Percentiles rank a stretch among this genome's conserved stretches.
phyloP scores from a whole-genome alignment of 1,284 basidiomycete species.

The Neotropicomus parvogracilis region DNA sequence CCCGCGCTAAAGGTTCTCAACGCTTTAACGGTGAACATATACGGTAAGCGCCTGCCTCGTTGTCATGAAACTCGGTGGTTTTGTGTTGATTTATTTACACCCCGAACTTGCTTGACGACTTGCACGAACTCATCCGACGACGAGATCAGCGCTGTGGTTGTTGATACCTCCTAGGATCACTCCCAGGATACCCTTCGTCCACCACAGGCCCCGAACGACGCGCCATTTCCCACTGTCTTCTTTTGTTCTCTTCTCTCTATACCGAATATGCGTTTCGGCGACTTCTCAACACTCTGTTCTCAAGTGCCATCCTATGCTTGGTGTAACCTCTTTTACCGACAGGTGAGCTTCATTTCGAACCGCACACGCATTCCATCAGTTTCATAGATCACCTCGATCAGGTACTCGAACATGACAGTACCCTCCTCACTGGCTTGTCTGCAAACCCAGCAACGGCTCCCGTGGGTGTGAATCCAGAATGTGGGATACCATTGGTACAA shows the following conservation, averaged over 20 bases:
- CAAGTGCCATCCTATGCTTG: conserved; percentile 62
- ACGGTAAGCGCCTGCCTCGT: conserved; percentile 24
- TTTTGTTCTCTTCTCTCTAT: background rate
- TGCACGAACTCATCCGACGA: conserved; percentile 21
- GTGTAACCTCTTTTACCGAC: conserved; percentile 70
- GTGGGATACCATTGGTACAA: conserved; percentile 49
- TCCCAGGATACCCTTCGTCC: conserved; percentile 14
- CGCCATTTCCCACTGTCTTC: background rate
- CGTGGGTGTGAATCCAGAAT: conserved; percentile 55
- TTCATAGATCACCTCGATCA: conserved; percentile 14
- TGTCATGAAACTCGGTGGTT: conserved; percentile 19
- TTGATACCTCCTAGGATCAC: conserved; percentile 20
- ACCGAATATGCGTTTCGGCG: conserved; percentile 54
- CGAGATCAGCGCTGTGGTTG: conserved; percentile 17
- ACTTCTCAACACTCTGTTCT: conserved; percentile 55
- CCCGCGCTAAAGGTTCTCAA: background rate
- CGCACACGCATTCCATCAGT: background rate
- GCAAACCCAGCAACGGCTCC: conserved; percentile 44
- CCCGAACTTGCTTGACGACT: conserved; percentile 30
- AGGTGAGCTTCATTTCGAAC: conserved; percentile 36
- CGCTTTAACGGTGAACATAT: background rate
- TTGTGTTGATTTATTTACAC: conserved; percentile 35
- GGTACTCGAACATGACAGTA: conserved; percentile 36
- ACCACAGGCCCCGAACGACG: conserved; percentile 5
- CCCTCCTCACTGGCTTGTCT: conserved; percentile 40